A percentile compares a stretch with the other conserved stretches of the same genome.
These are phyloP conservation scores for Ophiostoma quercus DNA, from an alignment of 2,329 filamentous ascomycete species.

Conservation along the genomic window DNA sequence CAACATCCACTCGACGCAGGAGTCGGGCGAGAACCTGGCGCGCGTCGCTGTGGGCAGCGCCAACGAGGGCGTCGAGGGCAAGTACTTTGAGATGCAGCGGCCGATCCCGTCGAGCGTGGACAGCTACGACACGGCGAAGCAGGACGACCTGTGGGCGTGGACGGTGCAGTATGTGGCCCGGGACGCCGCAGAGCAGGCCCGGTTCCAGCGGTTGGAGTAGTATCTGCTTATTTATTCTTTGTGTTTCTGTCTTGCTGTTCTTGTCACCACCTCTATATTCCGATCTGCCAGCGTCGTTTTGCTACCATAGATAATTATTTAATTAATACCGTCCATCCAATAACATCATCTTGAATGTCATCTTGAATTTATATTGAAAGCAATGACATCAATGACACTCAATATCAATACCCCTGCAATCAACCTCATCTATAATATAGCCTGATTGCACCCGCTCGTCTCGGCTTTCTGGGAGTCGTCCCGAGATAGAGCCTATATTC, in stretches of 20 bases:
- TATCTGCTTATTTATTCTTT: background rate
- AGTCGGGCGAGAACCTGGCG: slow-evolving; percentile 40
- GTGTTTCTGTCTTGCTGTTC: background rate
- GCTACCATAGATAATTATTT: background rate
- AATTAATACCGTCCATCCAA: background rate
- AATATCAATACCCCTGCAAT: background rate
- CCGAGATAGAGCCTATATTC: background rate
- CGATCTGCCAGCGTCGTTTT: background rate
- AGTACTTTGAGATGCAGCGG: slow-evolving; percentile 42
- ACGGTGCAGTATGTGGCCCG: slow-evolving; percentile 40
- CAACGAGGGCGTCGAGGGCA: slow-evolving; percentile 16
- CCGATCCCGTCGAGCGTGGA: slow-evolving; percentile 39
- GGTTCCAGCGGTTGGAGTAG: slow-evolving; percentile 11
- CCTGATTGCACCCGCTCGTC: background rate
- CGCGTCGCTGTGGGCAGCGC: slow-evolving; percentile 34
- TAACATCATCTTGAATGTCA: background rate
- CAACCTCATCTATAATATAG: background rate
- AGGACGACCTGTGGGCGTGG: slow-evolving; percentile 48
- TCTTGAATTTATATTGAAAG: too few relatives aligned
- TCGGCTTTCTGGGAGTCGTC: background rate
- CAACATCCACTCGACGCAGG: slow-evolving; percentile 37
- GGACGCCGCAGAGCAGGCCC: slow-evolving; percentile 13
- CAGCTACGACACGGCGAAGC: slow-evolving; percentile 42
- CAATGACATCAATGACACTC: background rate
- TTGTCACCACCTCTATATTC: background rate